Evolutionary conservation across 495 filamentous ascomycete genomes (phyloP).

Genomic region (Penicillium cataractarum): DNA sequence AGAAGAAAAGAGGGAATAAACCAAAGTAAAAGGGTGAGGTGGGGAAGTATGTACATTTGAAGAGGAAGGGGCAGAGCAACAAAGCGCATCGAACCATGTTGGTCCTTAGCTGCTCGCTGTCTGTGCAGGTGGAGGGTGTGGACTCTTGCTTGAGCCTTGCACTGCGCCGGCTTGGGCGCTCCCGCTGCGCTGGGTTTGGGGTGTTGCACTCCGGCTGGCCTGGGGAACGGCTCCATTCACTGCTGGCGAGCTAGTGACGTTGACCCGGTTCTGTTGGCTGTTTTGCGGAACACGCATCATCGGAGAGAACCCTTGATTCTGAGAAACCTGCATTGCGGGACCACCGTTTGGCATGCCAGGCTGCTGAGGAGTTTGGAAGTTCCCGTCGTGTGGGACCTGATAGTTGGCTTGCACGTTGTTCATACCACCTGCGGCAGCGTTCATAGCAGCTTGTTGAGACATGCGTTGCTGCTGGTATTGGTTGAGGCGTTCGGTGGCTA

Average conservation of each 20-base stretch:
- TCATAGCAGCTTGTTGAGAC: conserved; percentile 63
- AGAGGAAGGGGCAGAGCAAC: conserved; percentile 18
- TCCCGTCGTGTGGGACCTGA: conserved; percentile 46
- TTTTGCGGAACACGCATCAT: conserved; percentile 71
- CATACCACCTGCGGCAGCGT: conserved; percentile 62
- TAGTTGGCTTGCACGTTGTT: conserved; percentile 44
- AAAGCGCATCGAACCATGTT: background rate
- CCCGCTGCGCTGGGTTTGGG: conserved; percentile 53
- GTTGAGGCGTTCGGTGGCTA: conserved; percentile 64
- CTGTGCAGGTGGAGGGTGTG: conserved; percentile 49
- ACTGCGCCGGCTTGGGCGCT: conserved; percentile 44
- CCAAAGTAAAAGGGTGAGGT: conserved; percentile 21
- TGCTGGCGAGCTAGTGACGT: conserved; percentile 42
- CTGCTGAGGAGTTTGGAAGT: conserved; percentile 42
- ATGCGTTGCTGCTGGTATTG: conserved; percentile 57
- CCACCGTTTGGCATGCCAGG: conserved; percentile 37
- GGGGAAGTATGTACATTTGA: conserved; percentile 48
- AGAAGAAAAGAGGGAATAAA: conserved; percentile 26
- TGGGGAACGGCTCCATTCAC: conserved; percentile 46
- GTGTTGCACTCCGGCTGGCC: conserved; percentile 52
- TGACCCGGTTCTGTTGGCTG: conserved; percentile 47
- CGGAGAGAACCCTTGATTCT: conserved; percentile 70
- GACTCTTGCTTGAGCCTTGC: conserved; percentile 47
- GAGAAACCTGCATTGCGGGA: conserved; percentile 49
- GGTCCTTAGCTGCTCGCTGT: conserved; percentile 37